Conservation (phyloP, 345 rosid species). For the Eucalyptus lansdowneana region DNA sequence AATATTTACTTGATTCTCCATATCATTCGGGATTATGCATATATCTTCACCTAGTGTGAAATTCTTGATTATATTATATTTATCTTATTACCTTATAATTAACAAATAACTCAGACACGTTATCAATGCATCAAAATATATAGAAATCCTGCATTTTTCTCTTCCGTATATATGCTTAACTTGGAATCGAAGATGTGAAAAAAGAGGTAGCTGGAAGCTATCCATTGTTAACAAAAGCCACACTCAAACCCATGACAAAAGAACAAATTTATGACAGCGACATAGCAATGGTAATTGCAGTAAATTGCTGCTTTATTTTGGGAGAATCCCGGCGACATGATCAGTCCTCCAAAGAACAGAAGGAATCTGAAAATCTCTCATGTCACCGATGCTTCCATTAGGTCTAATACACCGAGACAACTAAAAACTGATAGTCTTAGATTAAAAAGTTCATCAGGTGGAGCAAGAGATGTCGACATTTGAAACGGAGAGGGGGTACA, state of each 20-base stretch:
- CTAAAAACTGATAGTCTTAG: background rate
- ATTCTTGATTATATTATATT: too few species aligned
- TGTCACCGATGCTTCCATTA: background rate
- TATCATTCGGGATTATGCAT: too few species aligned
- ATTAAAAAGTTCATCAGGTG: background rate
- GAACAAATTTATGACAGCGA: background rate
- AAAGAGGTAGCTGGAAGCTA: background rate
- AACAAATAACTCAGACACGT: too few species aligned
- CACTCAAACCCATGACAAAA: background rate
- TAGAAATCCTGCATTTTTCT: too few species aligned
- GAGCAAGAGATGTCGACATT: background rate
- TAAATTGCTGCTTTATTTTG: background rate
- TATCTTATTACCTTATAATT: too few species aligned
- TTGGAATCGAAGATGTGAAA: background rate
- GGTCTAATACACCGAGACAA: background rate
- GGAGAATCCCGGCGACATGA: background rate
- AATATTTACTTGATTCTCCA: too few species aligned
- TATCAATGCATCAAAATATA: too few species aligned
- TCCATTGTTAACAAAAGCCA: background rate
- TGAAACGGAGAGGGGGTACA: background rate
- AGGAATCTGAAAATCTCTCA: background rate
- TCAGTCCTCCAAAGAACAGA: background rate
- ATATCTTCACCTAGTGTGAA: too few species aligned
- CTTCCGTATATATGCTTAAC: too few species aligned
- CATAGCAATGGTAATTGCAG: background rate